Base-by-base conservation (phyloP, 2,329 filamentous ascomycete species). In the Exophiala dermatitidis region DNA sequence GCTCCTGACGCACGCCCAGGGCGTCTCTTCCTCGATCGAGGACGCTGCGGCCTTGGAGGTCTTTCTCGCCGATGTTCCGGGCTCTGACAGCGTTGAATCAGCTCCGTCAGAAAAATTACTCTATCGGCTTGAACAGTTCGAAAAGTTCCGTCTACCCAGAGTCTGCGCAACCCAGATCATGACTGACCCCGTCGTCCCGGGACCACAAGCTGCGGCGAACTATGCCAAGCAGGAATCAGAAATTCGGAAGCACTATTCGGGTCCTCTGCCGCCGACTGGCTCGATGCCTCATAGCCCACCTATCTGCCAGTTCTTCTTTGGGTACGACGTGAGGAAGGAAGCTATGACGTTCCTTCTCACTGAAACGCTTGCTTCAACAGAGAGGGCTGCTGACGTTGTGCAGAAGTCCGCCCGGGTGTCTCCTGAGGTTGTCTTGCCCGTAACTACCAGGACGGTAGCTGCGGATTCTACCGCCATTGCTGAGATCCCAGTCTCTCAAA, bases 291-390 rank as follows among this genome's bases (percentile, higher is more conserved):
- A 62, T 46, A 58, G 54, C 41, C 53, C 52, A 3, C 52, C 58
- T 2, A 62, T 62, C 38, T 62, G 60, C 45, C 45, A 62, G 19
- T 62, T 62, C 47, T 62, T 62, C 53, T 62, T 62, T 46, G 57
- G 47, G 2, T 62, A 62, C 40, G 60, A 62, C 50, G 60, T 62
- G 26, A 52, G 54, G 38, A 60, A 57, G 40, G 59, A 62, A 34
- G 57, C 54, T 2, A 30, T 50, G 32, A 38, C 55, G 33, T 48
- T 54, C 12, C 45, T 54, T 10, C 45, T 62, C n/a, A 38, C 52
- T 28, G 50, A 50, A 30, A 26, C 48, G 30, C 48, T 53, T 29
- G 42, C 12, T 5, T 5, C 31, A 9, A 9, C 30, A 32, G 42
- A 46, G 33, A 9, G n/a, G n/a, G 33, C 26, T 29, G 28, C 30